Evolutionary conservation across 352 stramenopile species (phyloP).

Genomic region (Blastocystis sp.): DNA sequence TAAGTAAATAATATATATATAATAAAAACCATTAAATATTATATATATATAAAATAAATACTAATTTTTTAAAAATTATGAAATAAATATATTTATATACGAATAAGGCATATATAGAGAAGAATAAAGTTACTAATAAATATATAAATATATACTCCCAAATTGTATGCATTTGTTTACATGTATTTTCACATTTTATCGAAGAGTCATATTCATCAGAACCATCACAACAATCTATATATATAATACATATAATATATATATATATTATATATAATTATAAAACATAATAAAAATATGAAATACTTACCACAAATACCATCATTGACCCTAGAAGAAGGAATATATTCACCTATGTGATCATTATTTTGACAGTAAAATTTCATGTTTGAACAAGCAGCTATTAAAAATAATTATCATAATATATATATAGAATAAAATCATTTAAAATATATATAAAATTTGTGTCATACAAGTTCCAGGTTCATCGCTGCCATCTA

Average conservation of each 20-base stretch:
- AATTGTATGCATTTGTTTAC: slow-evolving; percentile 48
- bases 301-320: slow-evolving; percentile 47
- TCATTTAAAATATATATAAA: background rate
- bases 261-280: slow-evolving; percentile 48
- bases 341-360: slow-evolving; percentile 51
- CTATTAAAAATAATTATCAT: slow-evolving; percentile 7
- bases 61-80: no score
- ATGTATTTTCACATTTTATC: slow-evolving; percentile 47
- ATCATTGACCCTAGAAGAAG: slow-evolving; percentile 55
- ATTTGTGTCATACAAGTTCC: slow-evolving; percentile 46
- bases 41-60: no score
- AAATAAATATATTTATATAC: no score
- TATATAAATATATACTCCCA: slow-evolving; percentile 42
- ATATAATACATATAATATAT: slow-evolving; percentile 45
- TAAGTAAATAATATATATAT: no score
- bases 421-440: background rate
- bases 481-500: slow-evolving; percentile 63
- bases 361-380: slow-evolving; percentile 59
- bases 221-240: slow-evolving; percentile 59
- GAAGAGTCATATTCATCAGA: slow-evolving; percentile 55
- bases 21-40: no score
- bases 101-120: no score
- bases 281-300: no score
- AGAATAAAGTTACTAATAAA: no score
- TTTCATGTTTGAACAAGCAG: slow-evolving; percentile 51